A percentile compares a stretch with the other conserved stretches of the same genome.
These are phyloP conservation scores for Leersia perrieri DNA, from an alignment of 176 grass and related monocot genomes.

Conservation along the genomic window DNA sequence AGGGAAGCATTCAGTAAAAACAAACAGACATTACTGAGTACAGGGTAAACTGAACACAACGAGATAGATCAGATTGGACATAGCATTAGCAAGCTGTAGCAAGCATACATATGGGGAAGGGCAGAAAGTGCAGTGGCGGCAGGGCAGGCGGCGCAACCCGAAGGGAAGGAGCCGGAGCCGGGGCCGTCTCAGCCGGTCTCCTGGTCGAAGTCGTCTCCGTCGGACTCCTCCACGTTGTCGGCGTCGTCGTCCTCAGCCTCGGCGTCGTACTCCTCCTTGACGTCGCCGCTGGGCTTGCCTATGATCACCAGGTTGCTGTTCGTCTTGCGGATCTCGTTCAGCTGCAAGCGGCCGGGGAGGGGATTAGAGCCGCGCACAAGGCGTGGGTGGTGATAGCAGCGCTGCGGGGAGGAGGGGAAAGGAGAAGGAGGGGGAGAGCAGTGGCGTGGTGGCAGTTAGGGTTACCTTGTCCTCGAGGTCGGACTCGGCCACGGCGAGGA, in stretches of 20 bases:
- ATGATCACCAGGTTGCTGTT: slow-evolving; percentile 80
- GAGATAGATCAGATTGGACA: slow-evolving; percentile 18
- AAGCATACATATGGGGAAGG: slow-evolving; percentile 27
- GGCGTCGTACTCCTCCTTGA: slow-evolving; percentile 80
- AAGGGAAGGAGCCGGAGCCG: neutral
- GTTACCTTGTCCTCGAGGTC: slow-evolving; percentile 84
- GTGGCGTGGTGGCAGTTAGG: neutral
- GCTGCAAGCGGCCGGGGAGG: slow-evolving; percentile 30
- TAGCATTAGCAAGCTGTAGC: neutral
- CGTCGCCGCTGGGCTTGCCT: slow-evolving; percentile 58
- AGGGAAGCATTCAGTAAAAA: neutral
- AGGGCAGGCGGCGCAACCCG: neutral
- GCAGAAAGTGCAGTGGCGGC: neutral
- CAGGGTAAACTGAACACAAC: neutral
- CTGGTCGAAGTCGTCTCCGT: slow-evolving; percentile 94
- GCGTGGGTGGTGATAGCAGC: neutral
- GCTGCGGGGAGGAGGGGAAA: neutral
- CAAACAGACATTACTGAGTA: too few species aligned
- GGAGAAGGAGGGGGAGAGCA: neutral
- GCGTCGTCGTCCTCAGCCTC: slow-evolving; percentile 83
- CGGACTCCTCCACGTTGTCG: slow-evolving; percentile 82
- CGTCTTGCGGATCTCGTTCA: slow-evolving; percentile 77
- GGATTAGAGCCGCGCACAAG: too few species aligned
- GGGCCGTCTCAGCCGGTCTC: slow-evolving; percentile 61
- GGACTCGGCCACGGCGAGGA: slow-evolving; percentile 83